Base-by-base conservation (phyloP, 768 basidiomycete species). In the Tylopilus rubrobrunneus region DNA sequence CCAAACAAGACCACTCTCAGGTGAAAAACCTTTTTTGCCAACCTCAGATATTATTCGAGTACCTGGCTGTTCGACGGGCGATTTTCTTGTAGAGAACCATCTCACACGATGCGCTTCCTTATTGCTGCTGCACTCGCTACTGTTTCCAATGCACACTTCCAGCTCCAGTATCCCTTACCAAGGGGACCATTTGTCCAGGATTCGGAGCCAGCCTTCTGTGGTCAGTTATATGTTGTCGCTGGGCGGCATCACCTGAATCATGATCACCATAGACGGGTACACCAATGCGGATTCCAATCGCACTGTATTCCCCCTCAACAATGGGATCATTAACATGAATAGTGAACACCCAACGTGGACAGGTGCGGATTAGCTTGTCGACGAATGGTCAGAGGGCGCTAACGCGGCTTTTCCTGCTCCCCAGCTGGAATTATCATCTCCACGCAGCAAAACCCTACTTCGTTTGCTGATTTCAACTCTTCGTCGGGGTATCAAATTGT, bases 111-210 rank as follows among this genome's bases (percentile, higher is more conserved):
- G 76, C 67, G 54, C 55, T 57, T 73, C 59, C 7, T 39, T n/a
- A 19, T 19, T 39, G n/a, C 39, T 9, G 62, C 69, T 36, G 61
- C 67, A 37, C 66, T 80, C 23, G 34, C 34, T 15, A 62, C 77
- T 34, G 66, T 72, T 39, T 83, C 74, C 29, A 73, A 72, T 44
- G 90, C 89, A 7, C 92, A 95, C 69, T 94, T 93, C 72, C 85
- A 62, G 10, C 29, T 31, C 7, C 31, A 31, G 7, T 93, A 81
- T 67, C 92, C 92, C 17, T 59, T 31, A 8, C 31, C 31, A 31
- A 31, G 92, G 45, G 92, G 92, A 2, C 65, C 60, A 0, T 93
- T 94, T 66, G 76, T 76, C 50, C 78, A 84, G 51, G 71, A 78
- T 48, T 61, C 75, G 15, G 86, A 89, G 58, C 74, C 31, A 31